phyloP scores from a whole-genome alignment of 768 basidiomycete species.

The Plicaturopsis crispa region DNA sequence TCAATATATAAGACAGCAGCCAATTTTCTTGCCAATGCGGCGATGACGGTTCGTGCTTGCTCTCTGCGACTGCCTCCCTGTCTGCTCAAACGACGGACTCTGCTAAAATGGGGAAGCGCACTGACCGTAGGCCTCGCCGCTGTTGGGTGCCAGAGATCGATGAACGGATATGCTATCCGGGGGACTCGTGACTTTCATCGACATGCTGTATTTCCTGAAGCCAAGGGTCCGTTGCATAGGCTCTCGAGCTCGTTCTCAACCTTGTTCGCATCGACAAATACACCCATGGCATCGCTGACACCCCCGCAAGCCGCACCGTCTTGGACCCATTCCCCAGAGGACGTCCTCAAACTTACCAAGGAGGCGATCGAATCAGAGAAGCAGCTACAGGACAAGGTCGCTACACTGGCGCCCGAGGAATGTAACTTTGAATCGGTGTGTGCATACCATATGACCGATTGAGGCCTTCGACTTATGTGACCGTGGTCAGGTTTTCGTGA shows the following conservation, averaged over 20 bases:
- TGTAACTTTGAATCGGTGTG: slow-evolving; percentile 64
- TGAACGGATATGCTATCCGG: too few relatives aligned
- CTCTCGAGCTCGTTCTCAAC: too few relatives aligned
- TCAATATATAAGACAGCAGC: too few relatives aligned
- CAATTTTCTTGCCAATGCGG: too few relatives aligned
- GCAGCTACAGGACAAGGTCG: slow-evolving; percentile 49
- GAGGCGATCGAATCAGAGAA: slow-evolving; percentile 51
- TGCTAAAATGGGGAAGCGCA: slow-evolving; percentile 30
- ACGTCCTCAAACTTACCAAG: slow-evolving; percentile 50
- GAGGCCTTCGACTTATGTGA: slow-evolving; percentile 1
- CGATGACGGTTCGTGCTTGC: too few relatives aligned
- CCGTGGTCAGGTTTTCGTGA: slow-evolving; percentile 59
- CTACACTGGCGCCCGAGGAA: slow-evolving; percentile 43
- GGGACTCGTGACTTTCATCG: too few relatives aligned
- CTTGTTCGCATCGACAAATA: too few relatives aligned
- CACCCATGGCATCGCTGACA: slow-evolving; percentile 41
- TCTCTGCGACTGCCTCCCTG: too few relatives aligned
- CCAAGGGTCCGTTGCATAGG: too few relatives aligned
- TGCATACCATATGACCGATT: slow-evolving; percentile 2
- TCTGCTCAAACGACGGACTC: too few relatives aligned
- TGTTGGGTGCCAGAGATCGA: too few relatives aligned
- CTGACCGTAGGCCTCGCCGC: slow-evolving; percentile 33
- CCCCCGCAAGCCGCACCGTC: slow-evolving; percentile 60
- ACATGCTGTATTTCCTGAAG: too few relatives aligned
- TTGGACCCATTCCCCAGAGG: slow-evolving; percentile 62